phyloP scores from a whole-genome alignment of 176 grass and related monocot genomes.

The Paspalum vaginatum region DNA sequence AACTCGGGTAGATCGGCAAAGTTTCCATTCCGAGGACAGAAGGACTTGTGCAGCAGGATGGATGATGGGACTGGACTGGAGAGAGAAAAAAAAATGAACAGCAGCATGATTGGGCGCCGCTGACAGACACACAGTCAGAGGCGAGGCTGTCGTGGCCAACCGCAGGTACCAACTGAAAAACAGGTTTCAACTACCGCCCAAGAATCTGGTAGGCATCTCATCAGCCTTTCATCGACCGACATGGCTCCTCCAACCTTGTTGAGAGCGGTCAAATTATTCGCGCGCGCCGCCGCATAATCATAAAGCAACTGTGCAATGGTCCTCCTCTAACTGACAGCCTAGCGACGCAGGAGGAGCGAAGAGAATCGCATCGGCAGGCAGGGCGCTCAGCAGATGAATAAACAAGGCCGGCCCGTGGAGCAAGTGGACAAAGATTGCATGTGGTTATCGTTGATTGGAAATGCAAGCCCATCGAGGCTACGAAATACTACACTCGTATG shows the following conservation, averaged over 20 bases:
- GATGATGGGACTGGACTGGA: too few species aligned
- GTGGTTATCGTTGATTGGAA: constrained; percentile 22
- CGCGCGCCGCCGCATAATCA: constrained; percentile 14
- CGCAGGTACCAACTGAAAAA: constrained; percentile 27
- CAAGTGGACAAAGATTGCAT: constrained; percentile 34
- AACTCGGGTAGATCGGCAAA: too few species aligned
- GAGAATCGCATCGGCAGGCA: constrained; percentile 1
- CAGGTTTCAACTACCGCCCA: constrained; percentile 35
- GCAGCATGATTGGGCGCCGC: constrained; percentile 22
- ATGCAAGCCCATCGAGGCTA: background rate
- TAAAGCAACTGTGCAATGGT: background rate
- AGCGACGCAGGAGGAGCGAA: background rate
- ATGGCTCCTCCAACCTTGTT: constrained; percentile 29
- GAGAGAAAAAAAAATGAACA: constrained; percentile 1
- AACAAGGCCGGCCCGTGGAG: constrained; percentile 23
- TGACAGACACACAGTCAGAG: constrained; percentile 39
- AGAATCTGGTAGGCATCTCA: constrained; percentile 37
- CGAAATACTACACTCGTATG: background rate
- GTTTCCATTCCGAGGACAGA: background rate
- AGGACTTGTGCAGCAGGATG: background rate
- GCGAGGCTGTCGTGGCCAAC: constrained; percentile 36
- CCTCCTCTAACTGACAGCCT: constrained; percentile 14
- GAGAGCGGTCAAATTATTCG: background rate
- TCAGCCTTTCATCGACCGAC: background rate
- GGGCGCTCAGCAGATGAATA: background rate